Conservation (phyloP, 2,329 filamentous ascomycete species). For the Ilyonectria mors-panacis region DNA sequence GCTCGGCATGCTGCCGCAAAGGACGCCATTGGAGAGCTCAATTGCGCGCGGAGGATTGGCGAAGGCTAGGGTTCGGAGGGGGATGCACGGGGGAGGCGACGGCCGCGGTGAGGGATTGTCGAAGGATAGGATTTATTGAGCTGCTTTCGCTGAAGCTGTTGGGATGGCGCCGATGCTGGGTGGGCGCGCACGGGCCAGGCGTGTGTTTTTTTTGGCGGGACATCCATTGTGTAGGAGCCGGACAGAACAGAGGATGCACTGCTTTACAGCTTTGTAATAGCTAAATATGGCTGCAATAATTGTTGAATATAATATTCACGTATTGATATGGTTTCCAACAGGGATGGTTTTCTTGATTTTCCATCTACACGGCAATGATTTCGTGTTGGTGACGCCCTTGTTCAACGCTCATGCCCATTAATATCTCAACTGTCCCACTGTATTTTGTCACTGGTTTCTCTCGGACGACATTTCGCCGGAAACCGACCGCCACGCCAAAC, state of each 20-base stretch:
- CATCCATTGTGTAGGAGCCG: slow-evolving; percentile 15
- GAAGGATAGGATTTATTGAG: slow-evolving; percentile 41
- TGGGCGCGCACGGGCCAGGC: slow-evolving; percentile 46
- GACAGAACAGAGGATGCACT: slow-evolving; percentile 24
- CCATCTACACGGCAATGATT: background rate
- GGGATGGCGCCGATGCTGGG: slow-evolving; percentile 50
- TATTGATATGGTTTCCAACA: background rate
- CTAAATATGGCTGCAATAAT: too few species aligned
- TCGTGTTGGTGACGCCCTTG: background rate
- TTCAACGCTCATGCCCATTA: slow-evolving; percentile 18
- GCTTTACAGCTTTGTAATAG: background rate
- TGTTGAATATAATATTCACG: background rate
- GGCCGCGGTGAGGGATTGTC: slow-evolving; percentile 44
- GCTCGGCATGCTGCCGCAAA: slow-evolving; percentile 75
- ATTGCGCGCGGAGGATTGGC: slow-evolving; percentile 42
- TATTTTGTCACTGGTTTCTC: slow-evolving; percentile 30
- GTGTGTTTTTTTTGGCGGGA: slow-evolving; percentile 53
- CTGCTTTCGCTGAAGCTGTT: slow-evolving; percentile 52
- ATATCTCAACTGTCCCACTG: slow-evolving; percentile 30
- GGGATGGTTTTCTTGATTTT: background rate
- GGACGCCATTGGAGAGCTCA: slow-evolving; percentile 71
- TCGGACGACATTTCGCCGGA: slow-evolving; percentile 40
- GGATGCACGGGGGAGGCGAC: slow-evolving; percentile 32
- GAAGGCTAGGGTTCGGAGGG: slow-evolving; percentile 41
- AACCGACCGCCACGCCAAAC: slow-evolving; percentile 32